Evolutionary conservation across 2,329 filamentous ascomycete genomes (phyloP).

Genomic region (Ophiostoma piceae): DNA sequence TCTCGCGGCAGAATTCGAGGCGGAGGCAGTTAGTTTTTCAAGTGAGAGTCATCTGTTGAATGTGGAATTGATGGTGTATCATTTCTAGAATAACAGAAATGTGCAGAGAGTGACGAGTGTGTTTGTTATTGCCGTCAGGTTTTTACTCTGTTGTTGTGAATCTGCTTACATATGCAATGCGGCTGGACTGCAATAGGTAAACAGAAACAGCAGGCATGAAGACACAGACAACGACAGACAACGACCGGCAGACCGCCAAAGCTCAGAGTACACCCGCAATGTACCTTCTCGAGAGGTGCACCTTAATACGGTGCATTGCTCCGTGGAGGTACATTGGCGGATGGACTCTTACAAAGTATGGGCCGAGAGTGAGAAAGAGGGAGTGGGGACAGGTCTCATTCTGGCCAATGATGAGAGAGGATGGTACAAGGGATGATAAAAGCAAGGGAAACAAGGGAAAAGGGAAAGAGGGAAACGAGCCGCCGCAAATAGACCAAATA

Average conservation of each 20-base stretch:
- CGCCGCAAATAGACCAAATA: not conserved
- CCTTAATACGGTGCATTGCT: not conserved
- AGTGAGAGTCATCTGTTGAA: not conserved
- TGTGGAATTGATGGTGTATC: not conserved
- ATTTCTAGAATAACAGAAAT: no score
- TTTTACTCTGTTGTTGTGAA: no score
- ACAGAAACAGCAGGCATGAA: not conserved
- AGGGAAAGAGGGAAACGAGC: no score
- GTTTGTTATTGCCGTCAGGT: no score
- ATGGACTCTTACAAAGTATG: not conserved
- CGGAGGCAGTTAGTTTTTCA: not conserved
- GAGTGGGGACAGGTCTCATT: not conserved
- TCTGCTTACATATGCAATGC: not conserved
- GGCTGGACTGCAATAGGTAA: not conserved
- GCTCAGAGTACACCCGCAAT: not conserved
- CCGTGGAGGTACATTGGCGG: slow-evolving; percentile 2
- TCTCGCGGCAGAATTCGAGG: not conserved
- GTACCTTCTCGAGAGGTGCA: not conserved
- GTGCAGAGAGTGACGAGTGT: no score
- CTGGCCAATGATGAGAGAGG: not conserved
- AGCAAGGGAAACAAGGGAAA: not conserved
- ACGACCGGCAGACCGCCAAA: not conserved
- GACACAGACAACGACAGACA: not conserved
- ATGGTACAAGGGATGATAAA: slow-evolving; percentile 7
- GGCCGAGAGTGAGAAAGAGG: not conserved